phyloP scores from a whole-genome alignment of 257 asterid genomes.

The Petunia axillaris region DNA sequence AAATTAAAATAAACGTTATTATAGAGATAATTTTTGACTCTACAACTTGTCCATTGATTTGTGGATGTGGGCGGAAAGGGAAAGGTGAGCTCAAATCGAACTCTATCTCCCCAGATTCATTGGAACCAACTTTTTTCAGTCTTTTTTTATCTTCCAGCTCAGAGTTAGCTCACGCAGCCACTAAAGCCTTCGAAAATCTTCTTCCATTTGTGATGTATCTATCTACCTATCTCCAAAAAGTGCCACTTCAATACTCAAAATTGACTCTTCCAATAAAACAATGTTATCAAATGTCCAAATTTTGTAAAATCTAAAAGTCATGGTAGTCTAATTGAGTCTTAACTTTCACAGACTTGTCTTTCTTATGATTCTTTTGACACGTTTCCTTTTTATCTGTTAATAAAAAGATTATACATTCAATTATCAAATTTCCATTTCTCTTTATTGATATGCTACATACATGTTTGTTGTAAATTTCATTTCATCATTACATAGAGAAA shows the following conservation, averaged over 20 bases:
- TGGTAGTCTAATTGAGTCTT: neutral
- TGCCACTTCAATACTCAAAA: neutral
- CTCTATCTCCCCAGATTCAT: neutral
- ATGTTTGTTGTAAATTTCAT: too few relatives aligned
- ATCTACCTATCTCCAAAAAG: neutral
- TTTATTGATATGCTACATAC: too few relatives aligned
- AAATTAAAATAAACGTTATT: too few relatives aligned
- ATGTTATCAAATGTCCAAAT: neutral
- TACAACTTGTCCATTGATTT: too few relatives aligned
- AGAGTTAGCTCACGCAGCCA: conserved; percentile 21
- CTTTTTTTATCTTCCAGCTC: conserved; percentile 23
- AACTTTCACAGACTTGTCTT: neutral
- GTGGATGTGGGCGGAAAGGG: neutral
- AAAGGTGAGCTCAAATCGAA: neutral
- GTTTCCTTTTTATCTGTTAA: too few relatives aligned
- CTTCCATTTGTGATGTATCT: neutral
- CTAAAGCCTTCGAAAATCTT: conserved; percentile 17
- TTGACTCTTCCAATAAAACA: neutral
- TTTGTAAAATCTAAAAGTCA: neutral
- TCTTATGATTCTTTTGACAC: too few relatives aligned
- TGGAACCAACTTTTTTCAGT: neutral
- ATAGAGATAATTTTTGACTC: too few relatives aligned
- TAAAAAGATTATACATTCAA: too few relatives aligned
- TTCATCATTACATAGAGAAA: too few relatives aligned
- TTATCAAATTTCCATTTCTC: too few relatives aligned